Base-by-base conservation (phyloP, 352 stramenopile species). In the Pythium myriotylum region DNA sequence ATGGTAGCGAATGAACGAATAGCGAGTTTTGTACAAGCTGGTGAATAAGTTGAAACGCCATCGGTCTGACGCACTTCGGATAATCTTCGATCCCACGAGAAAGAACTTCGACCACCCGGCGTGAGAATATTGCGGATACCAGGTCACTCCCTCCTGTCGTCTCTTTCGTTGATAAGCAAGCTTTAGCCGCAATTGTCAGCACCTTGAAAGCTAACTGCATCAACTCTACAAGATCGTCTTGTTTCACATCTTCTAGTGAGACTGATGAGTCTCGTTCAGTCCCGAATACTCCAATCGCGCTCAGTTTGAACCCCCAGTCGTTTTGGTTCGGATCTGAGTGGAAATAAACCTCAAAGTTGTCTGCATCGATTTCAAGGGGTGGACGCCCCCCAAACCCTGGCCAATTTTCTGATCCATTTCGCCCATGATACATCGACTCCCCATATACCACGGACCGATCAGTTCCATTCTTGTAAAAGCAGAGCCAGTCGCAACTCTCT, bases 261-360 rank as follows among this genome's bases (percentile, higher is more conserved):
- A 23, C 7, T 35, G 20, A 4, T 26, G 48, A 14, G 5, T 9
- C 10, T 42, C 40, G 35, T 1, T 29, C 45, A 7, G 73, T 64
- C n/a, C 79, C 69, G 42, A 88, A 88, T 19, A 90, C 68, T 3
- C 84, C 84, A 26, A 89, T 69, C 13, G 84, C 87, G 39, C 78
- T 95, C 2, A 97, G 67, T 48, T 93, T 94, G 61, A 91, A 96
- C 0, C 91, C 91, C 91, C 91, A 97, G 59, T 97, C 88, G 37
- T 89, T 92, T n/a, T 84, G 79, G 17, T 73, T 89, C 1, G 68
- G 74, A 55, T 96, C 84, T 1, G 84, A 92, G 59, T 94, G 83
- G 47, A 96, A 96, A 48, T 92, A 80, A 1, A 88, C 84, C 51
- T 94, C 82, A 58, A 91, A 88, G 13, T 67, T 71, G 37, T 96